Evolutionary conservation across 345 rosid species (phyloP).

Genomic region (Populus nigra): DNA sequence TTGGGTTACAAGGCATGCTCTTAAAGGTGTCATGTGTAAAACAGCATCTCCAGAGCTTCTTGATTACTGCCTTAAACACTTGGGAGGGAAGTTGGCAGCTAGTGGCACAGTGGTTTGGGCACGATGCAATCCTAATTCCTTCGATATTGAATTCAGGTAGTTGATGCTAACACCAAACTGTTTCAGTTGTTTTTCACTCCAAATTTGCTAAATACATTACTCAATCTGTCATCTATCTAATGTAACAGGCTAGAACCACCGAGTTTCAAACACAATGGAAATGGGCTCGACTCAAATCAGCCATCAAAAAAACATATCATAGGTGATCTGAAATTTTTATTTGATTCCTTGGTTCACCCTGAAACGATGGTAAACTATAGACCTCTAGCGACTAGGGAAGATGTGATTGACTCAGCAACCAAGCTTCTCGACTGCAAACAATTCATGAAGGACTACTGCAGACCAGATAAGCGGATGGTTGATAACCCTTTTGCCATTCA

Average conservation of each 20-base stretch:
- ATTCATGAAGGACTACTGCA: slow-evolving; percentile 51
- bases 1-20: slow-evolving; percentile 56
- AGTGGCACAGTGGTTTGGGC: slow-evolving; percentile 44
- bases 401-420: slow-evolving; percentile 41
- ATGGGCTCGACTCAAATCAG: slow-evolving; percentile 21
- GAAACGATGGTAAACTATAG: slow-evolving; percentile 33
- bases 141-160: slow-evolving; percentile 62
- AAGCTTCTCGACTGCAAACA: slow-evolving; percentile 77
- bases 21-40: slow-evolving; percentile 52
- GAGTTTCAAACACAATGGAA: slow-evolving; percentile 20
- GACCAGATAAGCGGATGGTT: slow-evolving; percentile 5
- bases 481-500: slow-evolving; percentile 30
- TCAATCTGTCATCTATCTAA: neutral
- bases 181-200: neutral
- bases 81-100: slow-evolving; percentile 40
- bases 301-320: slow-evolving; percentile 51
- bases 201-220: neutral
- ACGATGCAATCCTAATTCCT: slow-evolving; percentile 35
- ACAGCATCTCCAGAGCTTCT: slow-evolving; percentile 55
- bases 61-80: slow-evolving; percentile 63
- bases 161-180: neutral
- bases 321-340: slow-evolving; percentile 50
- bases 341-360: slow-evolving; percentile 51
- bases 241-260: slow-evolving; percentile 43
- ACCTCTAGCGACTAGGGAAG: slow-evolving; percentile 35